Evolutionary conservation across 345 rosid genomes (phyloP).

Genomic region (Camelina sativa): DNA sequence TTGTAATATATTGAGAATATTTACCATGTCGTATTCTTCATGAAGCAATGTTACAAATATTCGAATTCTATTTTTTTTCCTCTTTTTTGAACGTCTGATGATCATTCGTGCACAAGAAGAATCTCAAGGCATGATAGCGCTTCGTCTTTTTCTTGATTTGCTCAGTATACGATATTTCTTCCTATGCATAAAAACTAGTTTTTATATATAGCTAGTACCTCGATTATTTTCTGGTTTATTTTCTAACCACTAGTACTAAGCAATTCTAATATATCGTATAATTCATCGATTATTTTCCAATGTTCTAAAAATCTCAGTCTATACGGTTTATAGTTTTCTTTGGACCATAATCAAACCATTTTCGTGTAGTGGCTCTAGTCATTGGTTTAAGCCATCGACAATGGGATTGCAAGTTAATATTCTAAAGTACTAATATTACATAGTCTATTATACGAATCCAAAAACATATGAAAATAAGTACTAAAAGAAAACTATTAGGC

Average conservation of each 20-base stretch:
- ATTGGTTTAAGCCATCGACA: background rate
- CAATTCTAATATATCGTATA: background rate
- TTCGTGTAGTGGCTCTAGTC: too few species aligned
- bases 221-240: background rate
- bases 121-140: conserved; percentile 30
- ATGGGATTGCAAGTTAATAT: conserved; percentile 4
- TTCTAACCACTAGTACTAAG: background rate
- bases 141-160: conserved; percentile 21
- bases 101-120: conserved; percentile 41
- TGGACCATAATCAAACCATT: background rate
- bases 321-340: background rate
- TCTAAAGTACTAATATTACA: background rate
- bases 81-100: conserved; percentile 35
- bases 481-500: background rate
- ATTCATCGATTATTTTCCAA: background rate
- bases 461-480: background rate
- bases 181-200: too few species aligned
- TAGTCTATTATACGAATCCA: background rate
- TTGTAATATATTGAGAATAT: conserved; percentile 32
- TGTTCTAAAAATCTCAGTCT: background rate
- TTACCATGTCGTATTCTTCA: conserved; percentile 21
- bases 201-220: too few species aligned
- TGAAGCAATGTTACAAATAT: conserved; percentile 41
- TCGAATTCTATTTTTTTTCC: conserved; percentile 10
- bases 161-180: conserved; percentile 19